Evolutionary conservation across 2,329 filamentous ascomycete species (phyloP).

Genomic region (Penicillium sp.): DNA sequence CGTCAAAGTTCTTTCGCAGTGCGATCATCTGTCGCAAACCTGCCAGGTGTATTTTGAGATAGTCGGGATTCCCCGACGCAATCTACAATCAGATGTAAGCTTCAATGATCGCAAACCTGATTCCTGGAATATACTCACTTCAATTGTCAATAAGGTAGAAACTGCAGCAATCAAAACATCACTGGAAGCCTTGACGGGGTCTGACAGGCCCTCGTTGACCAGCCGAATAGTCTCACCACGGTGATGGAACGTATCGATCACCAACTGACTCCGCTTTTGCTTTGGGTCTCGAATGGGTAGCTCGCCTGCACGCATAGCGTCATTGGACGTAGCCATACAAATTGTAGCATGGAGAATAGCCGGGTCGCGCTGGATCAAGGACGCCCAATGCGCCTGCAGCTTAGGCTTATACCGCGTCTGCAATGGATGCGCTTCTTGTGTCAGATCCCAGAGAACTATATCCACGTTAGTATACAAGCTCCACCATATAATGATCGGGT

Average conservation of each 20-base stretch:
- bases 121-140: slow-evolving; percentile 21
- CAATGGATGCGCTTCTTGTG: slow-evolving; percentile 30
- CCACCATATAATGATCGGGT: not conserved
- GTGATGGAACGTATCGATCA: slow-evolving; percentile 33
- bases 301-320: slow-evolving; percentile 28
- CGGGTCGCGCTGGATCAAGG: slow-evolving; percentile 30
- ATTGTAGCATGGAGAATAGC: slow-evolving; percentile 32
- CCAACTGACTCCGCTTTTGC: slow-evolving; percentile 25
- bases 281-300: slow-evolving; percentile 29
- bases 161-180: slow-evolving; percentile 35
- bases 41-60: slow-evolving; percentile 34
- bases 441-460: slow-evolving; percentile 32
- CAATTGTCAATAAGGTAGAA: slow-evolving; percentile 33
- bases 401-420: slow-evolving; percentile 29
- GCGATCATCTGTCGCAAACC: slow-evolving; percentile 34
- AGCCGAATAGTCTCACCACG: slow-evolving; percentile 34
- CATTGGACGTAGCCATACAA: slow-evolving; percentile 32
- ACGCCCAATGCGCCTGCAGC: slow-evolving; percentile 30
- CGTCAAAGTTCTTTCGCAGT: slow-evolving; percentile 31
- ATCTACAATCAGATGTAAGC: slow-evolving; percentile 21
- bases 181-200: slow-evolving; percentile 32
- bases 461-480: slow-evolving; percentile 1
- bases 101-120: not conserved
- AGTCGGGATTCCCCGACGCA: slow-evolving; percentile 33
- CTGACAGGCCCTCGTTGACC: slow-evolving; percentile 33